Conservation (phyloP, 2,329 filamentous ascomycete species). For the Diaporthe destruens region DNA sequence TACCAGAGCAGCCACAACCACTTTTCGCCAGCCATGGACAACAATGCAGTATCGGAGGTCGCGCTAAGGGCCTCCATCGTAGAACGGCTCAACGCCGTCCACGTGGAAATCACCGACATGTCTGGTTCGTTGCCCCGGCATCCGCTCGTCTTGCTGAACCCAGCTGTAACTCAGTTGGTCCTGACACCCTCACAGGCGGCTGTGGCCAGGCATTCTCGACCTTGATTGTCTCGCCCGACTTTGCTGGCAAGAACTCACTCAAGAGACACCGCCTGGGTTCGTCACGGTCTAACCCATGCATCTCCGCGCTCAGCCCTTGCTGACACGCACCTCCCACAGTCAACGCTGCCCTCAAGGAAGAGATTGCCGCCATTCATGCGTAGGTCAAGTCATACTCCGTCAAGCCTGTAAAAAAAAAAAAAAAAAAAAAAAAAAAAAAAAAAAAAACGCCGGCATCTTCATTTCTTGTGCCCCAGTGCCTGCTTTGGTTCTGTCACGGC, state of each 20-base stretch:
- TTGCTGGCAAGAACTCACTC: conserved; percentile 79
- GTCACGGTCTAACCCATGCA: not conserved
- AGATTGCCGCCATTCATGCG: conserved; percentile 92
- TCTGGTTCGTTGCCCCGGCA: conserved; percentile 73
- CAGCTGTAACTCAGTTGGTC: not conserved
- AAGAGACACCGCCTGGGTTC: conserved; percentile 76
- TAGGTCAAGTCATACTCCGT: not conserved
- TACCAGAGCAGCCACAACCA: not conserved
- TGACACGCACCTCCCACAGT: conserved; percentile 66
- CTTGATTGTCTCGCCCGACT: conserved; percentile 73
- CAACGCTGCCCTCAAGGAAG: conserved; percentile 84
- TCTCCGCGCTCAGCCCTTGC: not conserved
- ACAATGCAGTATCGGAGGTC: conserved; percentile 77
- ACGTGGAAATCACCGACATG: conserved; percentile 92
- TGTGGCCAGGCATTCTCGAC: conserved; percentile 73
- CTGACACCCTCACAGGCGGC: conserved; percentile 59
- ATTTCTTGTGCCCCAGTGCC: not conserved
- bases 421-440: not conserved
- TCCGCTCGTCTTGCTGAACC: not conserved
- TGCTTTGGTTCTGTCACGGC: not conserved
- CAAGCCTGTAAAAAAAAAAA: not conserved
- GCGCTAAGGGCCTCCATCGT: conserved; percentile 77
- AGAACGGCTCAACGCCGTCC: conserved; percentile 76
- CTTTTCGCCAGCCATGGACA: conserved; percentile 58
- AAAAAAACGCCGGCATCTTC: not conserved